A percentile compares a stretch with the other conserved stretches of the same genome.
Conservation (phyloP, 2,329 filamentous ascomycete species). For the Fusarium denticulatum region DNA sequence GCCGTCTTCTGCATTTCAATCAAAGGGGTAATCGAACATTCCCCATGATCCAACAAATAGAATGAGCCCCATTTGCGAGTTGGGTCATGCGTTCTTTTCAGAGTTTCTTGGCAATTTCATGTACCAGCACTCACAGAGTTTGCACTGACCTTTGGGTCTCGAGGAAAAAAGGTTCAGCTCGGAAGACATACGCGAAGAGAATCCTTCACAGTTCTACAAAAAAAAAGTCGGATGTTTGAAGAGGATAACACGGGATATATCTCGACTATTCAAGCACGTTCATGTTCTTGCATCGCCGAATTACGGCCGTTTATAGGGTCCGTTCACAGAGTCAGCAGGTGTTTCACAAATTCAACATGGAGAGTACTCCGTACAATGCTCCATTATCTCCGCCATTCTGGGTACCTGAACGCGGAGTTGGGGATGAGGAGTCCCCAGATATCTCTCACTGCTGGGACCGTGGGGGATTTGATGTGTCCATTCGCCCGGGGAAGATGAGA, state of each 20-base stretch:
- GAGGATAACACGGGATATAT: constrained; percentile 26
- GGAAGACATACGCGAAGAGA: constrained; percentile 2
- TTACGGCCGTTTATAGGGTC: constrained; percentile 28
- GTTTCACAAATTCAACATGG: constrained; percentile 22
- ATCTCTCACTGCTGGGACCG: constrained; percentile 3
- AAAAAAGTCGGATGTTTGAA: constrained; percentile 13
- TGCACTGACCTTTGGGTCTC: neutral
- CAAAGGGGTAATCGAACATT: constrained; percentile 1
- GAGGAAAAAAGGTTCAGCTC: neutral
- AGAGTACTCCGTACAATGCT: neutral
- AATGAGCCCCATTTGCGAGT: constrained; percentile 4
- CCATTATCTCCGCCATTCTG: constrained; percentile 14
- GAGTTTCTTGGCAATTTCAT: constrained; percentile 1
- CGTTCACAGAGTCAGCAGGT: constrained; percentile 22
- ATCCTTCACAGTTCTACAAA: constrained; percentile 2
- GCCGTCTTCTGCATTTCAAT: constrained; percentile 3
- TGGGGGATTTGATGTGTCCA: neutral
- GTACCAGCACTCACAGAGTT: constrained; percentile 1
- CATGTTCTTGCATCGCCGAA: constrained; percentile 25
- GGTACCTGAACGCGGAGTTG: neutral
- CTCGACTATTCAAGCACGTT: constrained; percentile 1
- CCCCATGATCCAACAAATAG: neutral
- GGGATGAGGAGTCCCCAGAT: constrained; percentile 28
- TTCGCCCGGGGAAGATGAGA: neutral
- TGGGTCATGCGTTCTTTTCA: constrained; percentile 13